A percentile compares a stretch with the other conserved stretches of the same genome.
phyloP scores from a whole-genome alignment of 2,329 filamentous ascomycete genomes.

The Diplodia seriata region DNA sequence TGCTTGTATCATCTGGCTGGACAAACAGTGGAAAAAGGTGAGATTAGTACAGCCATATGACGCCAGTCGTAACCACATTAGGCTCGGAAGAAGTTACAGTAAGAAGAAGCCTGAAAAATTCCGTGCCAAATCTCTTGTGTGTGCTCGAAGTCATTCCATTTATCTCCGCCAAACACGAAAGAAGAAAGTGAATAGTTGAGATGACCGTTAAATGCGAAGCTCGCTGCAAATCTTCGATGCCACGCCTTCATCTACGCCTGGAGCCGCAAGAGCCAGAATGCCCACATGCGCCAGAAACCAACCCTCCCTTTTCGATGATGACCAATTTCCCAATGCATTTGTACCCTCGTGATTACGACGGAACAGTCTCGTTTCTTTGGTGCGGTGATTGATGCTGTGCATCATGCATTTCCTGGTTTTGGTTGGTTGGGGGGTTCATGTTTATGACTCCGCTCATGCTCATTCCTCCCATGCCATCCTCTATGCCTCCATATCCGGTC shows the following conservation, averaged over 20 bases:
- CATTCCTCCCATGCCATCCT: conserved; percentile 38
- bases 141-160: not conserved
- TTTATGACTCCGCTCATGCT: conserved; percentile 32
- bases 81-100: not conserved
- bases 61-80: conserved; percentile 25
- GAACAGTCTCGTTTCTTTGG: conserved; percentile 5
- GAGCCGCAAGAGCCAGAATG: conserved; percentile 12
- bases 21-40: not conserved
- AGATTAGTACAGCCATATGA: not conserved
- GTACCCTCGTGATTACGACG: not conserved
- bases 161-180: not conserved
- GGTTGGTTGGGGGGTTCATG: not conserved
- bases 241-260: not conserved
- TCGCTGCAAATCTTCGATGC: not conserved
- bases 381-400: conserved; percentile 4
- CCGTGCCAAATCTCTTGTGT: not conserved
- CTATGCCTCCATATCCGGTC: conserved; percentile 47
- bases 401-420: conserved; percentile 1
- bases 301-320: not conserved
- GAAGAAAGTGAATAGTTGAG: not conserved
- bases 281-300: conserved; percentile 4
- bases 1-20: not conserved
- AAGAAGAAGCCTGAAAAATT: not conserved
- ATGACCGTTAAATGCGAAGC: not conserved
- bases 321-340: not conserved